Evolutionary conservation across 116 monocot species (phyloP), one percentile per base, ranked within the genome.

Genomic region (Dioscorea cayenensis): DNA sequence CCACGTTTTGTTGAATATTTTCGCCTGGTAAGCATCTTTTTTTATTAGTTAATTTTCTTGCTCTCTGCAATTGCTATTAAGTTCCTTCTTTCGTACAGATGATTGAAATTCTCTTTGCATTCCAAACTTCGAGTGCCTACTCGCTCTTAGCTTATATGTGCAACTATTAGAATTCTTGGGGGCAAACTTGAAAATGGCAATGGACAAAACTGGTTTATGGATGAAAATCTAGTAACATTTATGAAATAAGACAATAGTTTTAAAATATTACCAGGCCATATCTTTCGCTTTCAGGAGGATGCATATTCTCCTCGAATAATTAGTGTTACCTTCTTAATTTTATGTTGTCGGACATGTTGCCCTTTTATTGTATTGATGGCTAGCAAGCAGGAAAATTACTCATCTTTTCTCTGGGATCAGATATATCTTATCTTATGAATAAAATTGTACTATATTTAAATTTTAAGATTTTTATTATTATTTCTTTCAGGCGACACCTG

Each of bases 1-100:
- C 80, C 92, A 29, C 92, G 96, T 49, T 96, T 96, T 74, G 96
- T 96, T 28, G 96, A 96, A 72, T 96, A 96, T 73, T 96, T 96
- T 77, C 95, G 92, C 70, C 78, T 89, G 38, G 95, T 95, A 76
- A 90, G 89, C 78, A 55, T 32, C 11, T 27, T 36, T 18, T n/a
- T 36, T 63, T 63, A 13, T 6, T 11, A 7, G n/a, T 64, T 66
- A 16, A 9, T 64, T 51, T 11, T 25, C 35, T 50, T 55, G 28
- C 4, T 63, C 37, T 3, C 62, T 20, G 12, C 1, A 11, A 23
- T 62, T 22, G n/a, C 23, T 23, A 20, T 20, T 22, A 20, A 21
- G 8, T 62, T n/a, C 23, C 60, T 60, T 60, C 51, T 51, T 17
- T 55, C 4, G 0, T 18, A 5, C 0, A 55, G 4, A 16, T 12